Evolutionary conservation across 257 asterid genomes (phyloP).

Genomic region (Hygrophila difformis): DNA sequence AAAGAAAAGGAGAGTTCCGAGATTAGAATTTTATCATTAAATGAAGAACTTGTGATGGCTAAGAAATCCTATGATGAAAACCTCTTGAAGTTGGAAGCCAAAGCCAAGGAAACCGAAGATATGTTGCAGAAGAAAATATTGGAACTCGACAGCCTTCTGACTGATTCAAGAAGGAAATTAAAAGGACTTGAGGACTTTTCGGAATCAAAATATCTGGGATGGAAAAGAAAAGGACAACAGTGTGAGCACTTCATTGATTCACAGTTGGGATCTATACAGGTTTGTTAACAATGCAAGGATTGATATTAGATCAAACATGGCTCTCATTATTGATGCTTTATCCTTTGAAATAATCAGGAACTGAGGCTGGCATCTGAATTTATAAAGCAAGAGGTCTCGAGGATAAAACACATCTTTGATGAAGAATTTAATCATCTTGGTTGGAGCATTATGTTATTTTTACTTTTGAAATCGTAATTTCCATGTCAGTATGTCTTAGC

Average conservation of each 20-base stretch:
- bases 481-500: no score
- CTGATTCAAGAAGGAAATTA: conserved; percentile 55
- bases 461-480: conserved; percentile 10
- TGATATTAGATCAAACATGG: conserved; percentile 5
- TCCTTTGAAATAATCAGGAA: conserved; percentile 41
- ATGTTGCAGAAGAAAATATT: conserved; percentile 47
- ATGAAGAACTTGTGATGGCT: conserved; percentile 43
- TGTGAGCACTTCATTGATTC: conserved; percentile 64
- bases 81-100: conserved; percentile 38
- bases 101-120: conserved; percentile 42
- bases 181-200: conserved; percentile 75
- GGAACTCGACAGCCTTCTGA: conserved; percentile 58
- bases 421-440: conserved; percentile 70
- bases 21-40: conserved; percentile 43
- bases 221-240: conserved; percentile 71
- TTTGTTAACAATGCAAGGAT: conserved; percentile 24
- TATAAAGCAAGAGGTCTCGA: conserved; percentile 65
- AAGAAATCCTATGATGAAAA: conserved; percentile 44
- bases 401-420: conserved; percentile 43
- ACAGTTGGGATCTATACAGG: conserved; percentile 70
- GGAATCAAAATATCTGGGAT: conserved; percentile 59
- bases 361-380: conserved; percentile 57
- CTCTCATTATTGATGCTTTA: conserved; percentile 9
- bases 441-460: conserved; percentile 19
- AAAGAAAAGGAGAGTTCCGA: conserved; percentile 47